phyloP scores from a whole-genome alignment of 2,329 filamentous ascomycete species.

The Pyrenophora teres region DNA sequence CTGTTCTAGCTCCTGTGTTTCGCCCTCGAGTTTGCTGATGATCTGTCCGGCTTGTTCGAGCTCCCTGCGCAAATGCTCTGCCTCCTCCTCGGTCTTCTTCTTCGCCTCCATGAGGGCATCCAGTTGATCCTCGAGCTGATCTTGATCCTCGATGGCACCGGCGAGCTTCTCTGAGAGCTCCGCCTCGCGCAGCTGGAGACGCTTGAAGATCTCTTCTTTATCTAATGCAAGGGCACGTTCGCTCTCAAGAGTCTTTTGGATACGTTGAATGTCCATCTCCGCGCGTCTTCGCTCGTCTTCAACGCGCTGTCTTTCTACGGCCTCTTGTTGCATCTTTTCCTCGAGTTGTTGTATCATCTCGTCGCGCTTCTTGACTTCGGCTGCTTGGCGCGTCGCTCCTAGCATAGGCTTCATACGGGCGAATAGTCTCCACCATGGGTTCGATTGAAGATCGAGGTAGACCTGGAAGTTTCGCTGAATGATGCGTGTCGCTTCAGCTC shows the following conservation, averaged over 20 bases:
- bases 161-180: conserved; percentile 93
- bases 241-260: conserved; percentile 93
- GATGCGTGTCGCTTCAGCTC: conserved; percentile 90
- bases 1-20: conserved; percentile 75
- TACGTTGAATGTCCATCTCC: conserved; percentile 82
- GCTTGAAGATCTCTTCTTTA: conserved; percentile 98
- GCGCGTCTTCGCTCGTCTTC: conserved; percentile 91
- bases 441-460: conserved; percentile 86
- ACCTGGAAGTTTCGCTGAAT: conserved; percentile 94
- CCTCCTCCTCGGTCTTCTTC: conserved; percentile 83
- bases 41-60: conserved; percentile 90
- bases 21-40: conserved; percentile 81
- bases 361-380: conserved; percentile 92
- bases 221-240: conserved; percentile 94
- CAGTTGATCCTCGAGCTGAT: conserved; percentile 89
- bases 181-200: conserved; percentile 87
- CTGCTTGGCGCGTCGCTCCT: conserved; percentile 86
- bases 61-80: conserved; percentile 77
- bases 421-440: conserved; percentile 97
- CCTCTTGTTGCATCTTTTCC: conserved; percentile 78
- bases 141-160: conserved; percentile 90
- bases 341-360: conserved; percentile 90
- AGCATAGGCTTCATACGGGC: conserved; percentile 94
- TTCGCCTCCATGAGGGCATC: conserved; percentile 88
- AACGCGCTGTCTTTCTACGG: conserved; percentile 73